Evolutionary conservation across 495 filamentous ascomycete species (phyloP).

Genomic region (Podospora australis): DNA sequence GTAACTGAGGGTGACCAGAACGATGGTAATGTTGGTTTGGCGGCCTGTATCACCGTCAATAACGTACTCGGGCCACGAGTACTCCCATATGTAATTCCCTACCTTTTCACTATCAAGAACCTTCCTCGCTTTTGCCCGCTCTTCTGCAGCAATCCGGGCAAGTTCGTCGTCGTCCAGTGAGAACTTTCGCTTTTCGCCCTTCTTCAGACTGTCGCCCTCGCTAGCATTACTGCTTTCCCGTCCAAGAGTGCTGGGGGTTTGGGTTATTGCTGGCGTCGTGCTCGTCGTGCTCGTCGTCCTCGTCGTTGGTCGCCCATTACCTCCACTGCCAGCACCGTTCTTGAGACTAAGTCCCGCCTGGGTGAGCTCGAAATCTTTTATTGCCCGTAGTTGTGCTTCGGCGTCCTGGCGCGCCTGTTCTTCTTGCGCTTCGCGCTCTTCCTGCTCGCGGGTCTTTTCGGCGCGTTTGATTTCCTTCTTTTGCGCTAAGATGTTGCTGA

Average conservation of each 20-base stretch:
- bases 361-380: constrained; percentile 57
- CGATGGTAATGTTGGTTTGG: constrained; percentile 71
- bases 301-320: not conserved
- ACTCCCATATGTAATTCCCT: constrained; percentile 3
- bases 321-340: constrained; percentile 30
- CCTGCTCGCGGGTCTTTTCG: constrained; percentile 58
- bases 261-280: constrained; percentile 1
- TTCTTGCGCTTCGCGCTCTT: constrained; percentile 50
- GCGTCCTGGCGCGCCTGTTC: constrained; percentile 46
- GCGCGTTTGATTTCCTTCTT: constrained; percentile 85
- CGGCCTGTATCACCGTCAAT: constrained; percentile 36
- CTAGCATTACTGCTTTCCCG: not conserved
- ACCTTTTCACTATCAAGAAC: constrained; percentile 73
- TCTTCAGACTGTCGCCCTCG: not conserved
- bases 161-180: constrained; percentile 79
- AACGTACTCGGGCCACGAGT: not conserved
- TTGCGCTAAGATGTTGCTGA: constrained; percentile 84
- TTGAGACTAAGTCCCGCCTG: constrained; percentile 65
- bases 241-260: not conserved
- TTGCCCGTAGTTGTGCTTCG: constrained; percentile 51
- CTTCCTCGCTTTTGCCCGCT: constrained; percentile 59
- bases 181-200: constrained; percentile 67
- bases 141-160: constrained; percentile 59
- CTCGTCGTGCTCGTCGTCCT: constrained; percentile 10
- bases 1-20: constrained; percentile 93